Percentiles rank a stretch among this genome's conserved stretches.
phyloP scores from a whole-genome alignment of 2,329 filamentous ascomycete species.

The Colletotrichum orbiculare region DNA sequence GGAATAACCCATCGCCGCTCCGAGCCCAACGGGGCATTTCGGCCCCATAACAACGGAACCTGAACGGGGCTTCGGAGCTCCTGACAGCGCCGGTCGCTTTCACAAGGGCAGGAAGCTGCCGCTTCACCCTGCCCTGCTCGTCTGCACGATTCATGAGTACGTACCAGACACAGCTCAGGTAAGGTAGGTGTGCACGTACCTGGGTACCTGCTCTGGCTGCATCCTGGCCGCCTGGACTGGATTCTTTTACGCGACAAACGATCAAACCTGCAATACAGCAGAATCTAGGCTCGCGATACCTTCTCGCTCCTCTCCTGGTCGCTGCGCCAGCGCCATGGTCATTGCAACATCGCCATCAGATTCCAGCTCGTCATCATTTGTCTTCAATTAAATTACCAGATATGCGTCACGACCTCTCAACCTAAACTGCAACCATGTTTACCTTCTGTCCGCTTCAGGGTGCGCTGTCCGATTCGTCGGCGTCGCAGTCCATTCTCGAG shows the following conservation, averaged over 20 bases:
- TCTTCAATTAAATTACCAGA: not conserved
- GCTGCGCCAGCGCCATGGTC: slow-evolving; percentile 25
- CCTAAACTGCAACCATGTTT: slow-evolving; percentile 74
- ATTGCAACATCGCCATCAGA: not conserved
- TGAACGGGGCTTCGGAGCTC: not conserved
- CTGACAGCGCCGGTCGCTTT: too few relatives aligned
- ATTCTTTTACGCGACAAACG: slow-evolving; percentile 32
- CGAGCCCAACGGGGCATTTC: not conserved
- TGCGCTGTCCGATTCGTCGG: slow-evolving; percentile 85
- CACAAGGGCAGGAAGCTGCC: not conserved
- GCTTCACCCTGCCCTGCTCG: slow-evolving; percentile 12
- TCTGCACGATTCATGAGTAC: slow-evolving; percentile 7
- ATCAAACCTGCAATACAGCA: not conserved
- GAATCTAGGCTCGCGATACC: slow-evolving; percentile 7
- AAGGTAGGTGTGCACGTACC: too few relatives aligned
- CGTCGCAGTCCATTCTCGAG: slow-evolving; percentile 95
- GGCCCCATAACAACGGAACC: slow-evolving; percentile 10
- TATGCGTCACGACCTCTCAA: slow-evolving; percentile 20
- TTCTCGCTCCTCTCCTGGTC: not conserved
- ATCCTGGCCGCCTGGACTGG: slow-evolving; percentile 2
- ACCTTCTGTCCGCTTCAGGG: slow-evolving; percentile 93
- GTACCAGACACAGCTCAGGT: slow-evolving; percentile 5
- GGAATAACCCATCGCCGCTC: slow-evolving; percentile 4
- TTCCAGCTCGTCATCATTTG: not conserved
- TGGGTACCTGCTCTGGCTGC: not conserved